Percentiles rank a stretch among this genome's conserved stretches.
Evolutionary conservation across 1,284 basidiomycete species (phyloP).

Genomic region (Moesziomyces parantarcticus): DNA sequence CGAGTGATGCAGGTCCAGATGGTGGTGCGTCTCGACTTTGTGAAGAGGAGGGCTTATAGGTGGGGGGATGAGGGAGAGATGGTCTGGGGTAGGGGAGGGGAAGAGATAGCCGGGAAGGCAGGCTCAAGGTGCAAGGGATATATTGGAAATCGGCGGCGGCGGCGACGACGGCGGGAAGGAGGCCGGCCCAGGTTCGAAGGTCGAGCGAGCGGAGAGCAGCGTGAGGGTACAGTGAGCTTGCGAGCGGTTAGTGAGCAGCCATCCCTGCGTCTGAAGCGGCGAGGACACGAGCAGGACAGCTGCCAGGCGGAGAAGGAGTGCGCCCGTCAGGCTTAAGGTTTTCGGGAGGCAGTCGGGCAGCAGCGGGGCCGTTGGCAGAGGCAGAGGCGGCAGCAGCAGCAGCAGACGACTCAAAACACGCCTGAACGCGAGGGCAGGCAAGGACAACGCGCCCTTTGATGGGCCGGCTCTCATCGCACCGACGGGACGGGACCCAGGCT

Average conservation of each 20-base stretch:
- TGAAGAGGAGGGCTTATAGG: background rate
- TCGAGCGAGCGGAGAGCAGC: background rate
- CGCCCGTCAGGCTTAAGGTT: background rate
- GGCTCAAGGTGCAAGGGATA: slow-evolving; percentile 15
- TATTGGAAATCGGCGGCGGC: slow-evolving; percentile 14
- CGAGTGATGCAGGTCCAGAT: background rate
- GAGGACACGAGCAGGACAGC: background rate
- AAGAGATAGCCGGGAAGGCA: background rate
- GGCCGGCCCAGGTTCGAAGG: background rate
- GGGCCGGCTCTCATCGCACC: background rate
- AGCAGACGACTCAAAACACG: too few relatives aligned
- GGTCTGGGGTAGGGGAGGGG: slow-evolving; percentile 3
- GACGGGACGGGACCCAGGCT: background rate
- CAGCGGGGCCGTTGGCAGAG: background rate
- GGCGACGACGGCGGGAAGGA: background rate
- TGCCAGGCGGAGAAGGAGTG: background rate
- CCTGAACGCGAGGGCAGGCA: too few relatives aligned
- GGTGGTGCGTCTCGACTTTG: background rate
- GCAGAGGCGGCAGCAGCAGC: background rate
- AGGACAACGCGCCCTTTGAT: background rate
- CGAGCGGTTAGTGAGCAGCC: too few relatives aligned
- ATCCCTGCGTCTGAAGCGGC: too few relatives aligned
- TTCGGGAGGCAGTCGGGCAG: background rate
- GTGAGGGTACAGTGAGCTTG: background rate
- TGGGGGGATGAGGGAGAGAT: background rate